These are phyloP conservation scores for Linanthus parryae DNA, from an alignment of 148 eudicot genomes.

Conservation along the genomic window DNA sequence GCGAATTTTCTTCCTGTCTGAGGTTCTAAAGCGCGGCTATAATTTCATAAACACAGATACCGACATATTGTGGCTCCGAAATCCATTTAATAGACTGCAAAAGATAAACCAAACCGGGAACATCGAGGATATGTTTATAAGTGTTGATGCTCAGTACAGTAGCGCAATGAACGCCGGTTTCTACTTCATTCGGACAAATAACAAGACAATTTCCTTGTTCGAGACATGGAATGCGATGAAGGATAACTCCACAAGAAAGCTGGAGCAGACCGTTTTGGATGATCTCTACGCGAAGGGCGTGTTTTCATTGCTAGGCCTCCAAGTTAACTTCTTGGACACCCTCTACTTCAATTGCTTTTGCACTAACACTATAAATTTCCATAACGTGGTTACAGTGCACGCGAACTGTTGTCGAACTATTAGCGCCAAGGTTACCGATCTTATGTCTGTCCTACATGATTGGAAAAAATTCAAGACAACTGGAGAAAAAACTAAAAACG, in stretches of 20 bases:
- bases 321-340: slow-evolving; percentile 40
- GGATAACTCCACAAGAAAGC: slow-evolving; percentile 1
- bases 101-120: slow-evolving; percentile 9
- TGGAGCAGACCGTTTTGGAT: slow-evolving; percentile 50
- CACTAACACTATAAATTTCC: slow-evolving; percentile 29
- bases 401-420: slow-evolving; percentile 80
- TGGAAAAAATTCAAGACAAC: slow-evolving; percentile 41
- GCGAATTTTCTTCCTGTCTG: slow-evolving; percentile 48
- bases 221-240: slow-evolving; percentile 2
- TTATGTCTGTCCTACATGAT: slow-evolving; percentile 34
- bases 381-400: slow-evolving; percentile 58
- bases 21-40: slow-evolving; percentile 58
- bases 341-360: slow-evolving; percentile 66
- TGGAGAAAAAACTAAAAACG: too few species aligned
- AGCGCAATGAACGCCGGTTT: slow-evolving; percentile 4
- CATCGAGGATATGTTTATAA: slow-evolving; percentile 44
- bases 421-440: slow-evolving; percentile 50
- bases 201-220: slow-evolving; percentile 4
- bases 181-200: slow-evolving; percentile 2
- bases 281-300: slow-evolving; percentile 18
- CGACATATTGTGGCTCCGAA: slow-evolving; percentile 7
- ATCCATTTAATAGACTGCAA: slow-evolving; percentile 7
- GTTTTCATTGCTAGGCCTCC: slow-evolving; percentile 21
- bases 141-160: slow-evolving; percentile 2
- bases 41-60: slow-evolving; percentile 55